phyloP scores from a whole-genome alignment of 768 basidiomycete genomes.

The Calocybe gangraenosa region DNA sequence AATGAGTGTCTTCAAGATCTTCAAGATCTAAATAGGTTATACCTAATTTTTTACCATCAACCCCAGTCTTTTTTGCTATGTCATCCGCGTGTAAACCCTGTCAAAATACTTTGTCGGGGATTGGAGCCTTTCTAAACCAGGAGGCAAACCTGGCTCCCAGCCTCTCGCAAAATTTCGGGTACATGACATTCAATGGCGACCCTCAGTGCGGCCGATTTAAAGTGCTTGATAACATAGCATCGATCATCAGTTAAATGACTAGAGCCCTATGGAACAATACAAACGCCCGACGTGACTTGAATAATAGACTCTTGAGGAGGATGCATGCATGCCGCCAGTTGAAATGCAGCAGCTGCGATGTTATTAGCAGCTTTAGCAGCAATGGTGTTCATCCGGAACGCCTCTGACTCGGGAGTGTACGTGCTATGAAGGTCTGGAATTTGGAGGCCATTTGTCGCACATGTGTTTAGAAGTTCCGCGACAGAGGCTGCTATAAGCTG shows the following conservation, averaged over 20 bases:
- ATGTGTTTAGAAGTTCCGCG: too few relatives aligned
- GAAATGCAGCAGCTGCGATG: constrained; percentile 29
- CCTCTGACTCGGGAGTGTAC: too few relatives aligned
- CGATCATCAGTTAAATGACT: background rate
- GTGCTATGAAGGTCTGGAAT: too few relatives aligned
- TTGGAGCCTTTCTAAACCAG: background rate
- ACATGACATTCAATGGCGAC: too few relatives aligned
- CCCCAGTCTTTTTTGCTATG: constrained; percentile 26
- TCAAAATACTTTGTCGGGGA: constrained; percentile 34
- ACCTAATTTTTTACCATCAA: constrained; percentile 32
- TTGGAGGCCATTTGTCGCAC: constrained; percentile 24
- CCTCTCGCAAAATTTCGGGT: too few relatives aligned
- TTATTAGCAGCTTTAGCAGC: too few relatives aligned
- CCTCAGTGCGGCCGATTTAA: too few relatives aligned
- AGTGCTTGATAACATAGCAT: constrained; percentile 8
- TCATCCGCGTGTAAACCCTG: too few relatives aligned
- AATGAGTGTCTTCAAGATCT: too few relatives aligned
- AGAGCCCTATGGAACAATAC: constrained; percentile 1
- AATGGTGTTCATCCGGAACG: too few relatives aligned
- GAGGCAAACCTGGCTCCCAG: constrained; percentile 18
- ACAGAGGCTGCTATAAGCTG: too few relatives aligned
- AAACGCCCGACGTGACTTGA: constrained; percentile 19
- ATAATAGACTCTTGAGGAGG: constrained; percentile 22
- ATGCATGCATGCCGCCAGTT: constrained; percentile 25
- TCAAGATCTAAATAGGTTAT: background rate